phyloP scores from a whole-genome alignment of 2,329 filamentous ascomycete species.

The Hyphodiscus sp. region DNA sequence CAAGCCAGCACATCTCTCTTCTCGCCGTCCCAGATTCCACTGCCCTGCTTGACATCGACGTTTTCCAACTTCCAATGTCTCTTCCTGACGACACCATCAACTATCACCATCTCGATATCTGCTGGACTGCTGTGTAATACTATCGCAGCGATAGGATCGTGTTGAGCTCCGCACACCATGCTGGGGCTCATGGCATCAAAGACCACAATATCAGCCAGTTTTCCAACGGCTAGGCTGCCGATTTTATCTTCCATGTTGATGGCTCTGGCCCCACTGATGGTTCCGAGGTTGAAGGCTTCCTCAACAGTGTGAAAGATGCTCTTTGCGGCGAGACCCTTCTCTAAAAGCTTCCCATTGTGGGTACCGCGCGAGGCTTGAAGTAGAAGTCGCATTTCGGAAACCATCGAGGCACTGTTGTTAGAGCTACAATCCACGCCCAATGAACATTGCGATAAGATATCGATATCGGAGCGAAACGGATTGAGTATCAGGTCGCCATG shows the following conservation, averaged over 20 bases:
- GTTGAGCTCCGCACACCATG: conserved; percentile 36
- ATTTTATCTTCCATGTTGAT: conserved; percentile 36
- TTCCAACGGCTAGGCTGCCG: conserved; percentile 40
- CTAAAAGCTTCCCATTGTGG: conserved; percentile 26
- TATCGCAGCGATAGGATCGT: conserved; percentile 38
- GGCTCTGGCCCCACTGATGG: conserved; percentile 39
- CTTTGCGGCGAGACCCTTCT: conserved; percentile 20
- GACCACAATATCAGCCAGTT: conserved; percentile 42
- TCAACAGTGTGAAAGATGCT: conserved; percentile 31
- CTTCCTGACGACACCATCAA: conserved; percentile 38
- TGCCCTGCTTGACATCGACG: conserved; percentile 8
- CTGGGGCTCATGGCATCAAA: conserved; percentile 36
- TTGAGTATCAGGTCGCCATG: conserved; percentile 29
- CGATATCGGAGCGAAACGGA: conserved; percentile 22
- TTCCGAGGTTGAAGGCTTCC: conserved; percentile 43
- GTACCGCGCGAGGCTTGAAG: conserved; percentile 29
- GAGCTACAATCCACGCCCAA: conserved; percentile 34
- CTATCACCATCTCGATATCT: conserved; percentile 39
- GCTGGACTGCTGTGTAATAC: conserved; percentile 34
- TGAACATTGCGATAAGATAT: conserved; percentile 25
- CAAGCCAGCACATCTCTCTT: conserved; percentile 26
- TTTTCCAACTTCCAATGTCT: conserved; percentile 18
- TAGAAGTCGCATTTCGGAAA: conserved; percentile 30
- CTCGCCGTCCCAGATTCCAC: conserved; percentile 7
- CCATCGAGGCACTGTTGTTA: conserved; percentile 27